phyloP scores from a whole-genome alignment of 192 early-diverging fungal genomes.

The Entomortierella lignicola region DNA sequence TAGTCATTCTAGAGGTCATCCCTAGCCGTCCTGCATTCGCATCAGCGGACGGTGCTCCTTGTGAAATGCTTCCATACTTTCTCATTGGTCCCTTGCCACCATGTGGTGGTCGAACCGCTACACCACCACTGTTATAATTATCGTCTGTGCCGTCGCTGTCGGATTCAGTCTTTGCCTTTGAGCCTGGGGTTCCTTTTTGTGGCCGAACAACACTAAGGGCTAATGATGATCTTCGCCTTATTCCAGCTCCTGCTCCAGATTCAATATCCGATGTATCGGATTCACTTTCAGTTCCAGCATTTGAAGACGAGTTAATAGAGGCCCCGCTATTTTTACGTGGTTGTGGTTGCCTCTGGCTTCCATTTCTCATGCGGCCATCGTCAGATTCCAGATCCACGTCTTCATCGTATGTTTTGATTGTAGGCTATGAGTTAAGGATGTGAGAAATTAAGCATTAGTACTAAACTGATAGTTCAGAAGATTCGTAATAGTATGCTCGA shows the following conservation, averaged over 20 bases:
- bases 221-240: slow-evolving; percentile 37
- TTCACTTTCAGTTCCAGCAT: slow-evolving; percentile 34
- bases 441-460: background rate
- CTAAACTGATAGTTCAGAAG: too few relatives aligned
- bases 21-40: background rate
- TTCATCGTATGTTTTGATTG: slow-evolving; percentile 79
- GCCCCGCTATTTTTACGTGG: slow-evolving; percentile 31
- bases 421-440: slow-evolving; percentile 59
- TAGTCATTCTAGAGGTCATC: background rate
- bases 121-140: slow-evolving; percentile 25
- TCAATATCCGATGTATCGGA: slow-evolving; percentile 33
- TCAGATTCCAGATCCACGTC: slow-evolving; percentile 74
- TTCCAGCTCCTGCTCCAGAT: slow-evolving; percentile 32
- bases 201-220: slow-evolving; percentile 34
- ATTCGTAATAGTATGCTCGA: background rate
- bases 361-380: slow-evolving; percentile 22
- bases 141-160: slow-evolving; percentile 46
- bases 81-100: slow-evolving; percentile 51
- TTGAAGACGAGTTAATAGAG: slow-evolving; percentile 28
- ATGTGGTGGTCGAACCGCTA: slow-evolving; percentile 10
- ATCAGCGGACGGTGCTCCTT: slow-evolving; percentile 11
- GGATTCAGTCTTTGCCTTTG: slow-evolving; percentile 5
- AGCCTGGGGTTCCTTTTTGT: slow-evolving; percentile 21
- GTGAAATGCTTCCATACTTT: slow-evolving; percentile 39
- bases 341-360: background rate